Evolutionary conservation across 2,329 filamentous ascomycete species (phyloP), one percentile per base, ranked within the genome.

Genomic region (Aureobasidium sp.): DNA sequence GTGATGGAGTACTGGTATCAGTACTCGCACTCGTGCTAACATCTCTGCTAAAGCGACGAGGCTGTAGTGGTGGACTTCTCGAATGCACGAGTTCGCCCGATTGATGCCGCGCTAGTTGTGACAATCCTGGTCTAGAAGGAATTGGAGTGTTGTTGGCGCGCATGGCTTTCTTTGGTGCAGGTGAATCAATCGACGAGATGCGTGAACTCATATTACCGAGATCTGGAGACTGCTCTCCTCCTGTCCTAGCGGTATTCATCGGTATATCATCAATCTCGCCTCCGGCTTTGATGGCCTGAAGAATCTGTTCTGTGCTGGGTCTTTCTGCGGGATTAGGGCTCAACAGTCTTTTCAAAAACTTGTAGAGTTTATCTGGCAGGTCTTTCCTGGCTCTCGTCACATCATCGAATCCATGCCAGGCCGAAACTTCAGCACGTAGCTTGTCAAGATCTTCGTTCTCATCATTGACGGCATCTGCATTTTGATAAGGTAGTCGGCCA

Each of bases 361-460:
- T 84, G 74, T 97, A 99, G 0, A 99, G 82, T 72, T 90, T 88
- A 5, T 90, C 82, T 0, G 94, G 94, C 0, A 99, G 78, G 68
- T 97, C 94, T 0, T 89, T 85, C 2, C 93, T 84, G 65, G 88
- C 82, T 39, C 86, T 81, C 37, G 85, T 82, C 67, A 90, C 87
- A 63, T 91, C 87, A 21, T 62, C 63, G 47, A 65, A 96, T 0
- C 94, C 94, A 59, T 86, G 79, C 94, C 94, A 99, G 37, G 83
- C 81, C 11, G 86, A 85, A 59, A 97, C 97, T 72, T 97, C 92
- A 3, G 82, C 87, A 32, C 91, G 85, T 32, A 97, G 81, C 65
- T 86, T 79, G 67, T 96, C 90, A 9, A 96, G 79, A 66, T 97
- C 91, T 71, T 97, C 93, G 60, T 91, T 85, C 69, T 97, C 92